Percentiles rank a stretch among this genome's conserved stretches.
Conservation (phyloP, 306 rosid genomes). For the Lagenaria siceraria region DNA sequence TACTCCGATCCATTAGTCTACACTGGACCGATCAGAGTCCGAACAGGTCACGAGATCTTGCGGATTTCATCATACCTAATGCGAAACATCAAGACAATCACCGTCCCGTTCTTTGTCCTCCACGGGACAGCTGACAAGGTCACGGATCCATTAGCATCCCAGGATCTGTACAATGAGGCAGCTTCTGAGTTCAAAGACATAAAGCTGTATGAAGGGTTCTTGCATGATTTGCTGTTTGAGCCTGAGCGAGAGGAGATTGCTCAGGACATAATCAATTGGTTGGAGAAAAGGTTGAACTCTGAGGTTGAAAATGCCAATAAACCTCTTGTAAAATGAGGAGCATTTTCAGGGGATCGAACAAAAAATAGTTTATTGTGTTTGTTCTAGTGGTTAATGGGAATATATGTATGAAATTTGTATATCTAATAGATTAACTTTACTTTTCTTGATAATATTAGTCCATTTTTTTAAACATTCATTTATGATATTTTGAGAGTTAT, state of each 20-base stretch:
- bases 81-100: conserved; percentile 59
- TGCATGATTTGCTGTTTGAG: conserved; percentile 88
- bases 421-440: not conserved
- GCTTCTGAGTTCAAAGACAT: conserved; percentile 71
- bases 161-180: conserved; percentile 70
- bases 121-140: conserved; percentile 97
- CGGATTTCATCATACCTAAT: conserved; percentile 62
- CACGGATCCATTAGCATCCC: conserved; percentile 87
- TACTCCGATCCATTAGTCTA: conserved; percentile 93
- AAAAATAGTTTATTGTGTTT: not conserved
- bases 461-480: not conserved
- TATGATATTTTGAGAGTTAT: not conserved
- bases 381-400: not conserved
- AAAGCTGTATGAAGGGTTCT: conserved; percentile 85
- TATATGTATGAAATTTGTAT: not conserved
- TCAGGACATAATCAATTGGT: conserved; percentile 79
- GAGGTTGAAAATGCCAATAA: conserved; percentile 3
- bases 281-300: conserved; percentile 46
- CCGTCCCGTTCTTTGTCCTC: conserved; percentile 86
- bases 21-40: conserved; percentile 91
- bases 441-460: not conserved
- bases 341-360: not conserved
- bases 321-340: conserved; percentile 1
- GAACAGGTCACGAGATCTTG: conserved; percentile 91
- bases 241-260: conserved; percentile 84